A percentile compares a stretch with the other conserved stretches of the same genome.
These are phyloP conservation scores for Syncephalastrum monosporum DNA, from an alignment of 371 early-diverging fungal genomes.

Conservation along the genomic window DNA sequence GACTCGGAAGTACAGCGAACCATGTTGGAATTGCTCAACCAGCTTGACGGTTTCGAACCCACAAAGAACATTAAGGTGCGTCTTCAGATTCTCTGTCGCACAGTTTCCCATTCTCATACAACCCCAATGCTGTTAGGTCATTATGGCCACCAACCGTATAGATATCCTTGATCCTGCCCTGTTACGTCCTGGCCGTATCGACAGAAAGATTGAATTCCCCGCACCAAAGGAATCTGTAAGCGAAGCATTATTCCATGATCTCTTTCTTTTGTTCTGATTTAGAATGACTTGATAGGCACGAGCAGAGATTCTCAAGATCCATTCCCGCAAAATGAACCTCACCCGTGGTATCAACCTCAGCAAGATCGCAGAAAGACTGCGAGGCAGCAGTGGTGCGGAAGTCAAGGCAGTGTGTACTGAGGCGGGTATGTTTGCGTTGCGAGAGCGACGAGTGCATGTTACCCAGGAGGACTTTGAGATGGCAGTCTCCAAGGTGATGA, in stretches of 20 bases:
- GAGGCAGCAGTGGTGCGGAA: conserved; percentile 91
- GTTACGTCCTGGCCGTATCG: conserved; percentile 98
- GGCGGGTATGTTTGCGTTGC: conserved; percentile 99
- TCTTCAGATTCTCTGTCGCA: neutral
- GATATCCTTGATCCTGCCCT: conserved; percentile 99
- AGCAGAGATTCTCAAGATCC: conserved; percentile 98
- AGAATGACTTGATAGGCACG: conserved; percentile 67
- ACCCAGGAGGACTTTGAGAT: conserved; percentile 99
- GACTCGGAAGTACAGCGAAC: conserved; percentile 99
- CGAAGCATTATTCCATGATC: conserved; percentile 10
- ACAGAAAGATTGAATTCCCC: conserved; percentile 99
- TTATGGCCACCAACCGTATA: conserved; percentile 79
- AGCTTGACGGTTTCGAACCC: conserved; percentile 99
- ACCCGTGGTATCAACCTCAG: conserved; percentile 98
- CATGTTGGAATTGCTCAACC: conserved; percentile 99
- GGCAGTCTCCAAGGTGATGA: conserved; percentile 99
- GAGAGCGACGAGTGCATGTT: conserved; percentile 99
- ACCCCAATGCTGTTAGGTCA: conserved; percentile 19
- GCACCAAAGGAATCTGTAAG: conserved; percentile 78
- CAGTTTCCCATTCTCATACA: neutral
- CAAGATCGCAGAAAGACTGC: conserved; percentile 98
- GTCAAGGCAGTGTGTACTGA: conserved; percentile 98
- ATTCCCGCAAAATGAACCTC: conserved; percentile 98
- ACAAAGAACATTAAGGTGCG: conserved; percentile 97
- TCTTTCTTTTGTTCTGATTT: neutral